Evolutionary conservation across 768 basidiomycete genomes (phyloP).

Genomic region (Xerocomellus amylosporus): DNA sequence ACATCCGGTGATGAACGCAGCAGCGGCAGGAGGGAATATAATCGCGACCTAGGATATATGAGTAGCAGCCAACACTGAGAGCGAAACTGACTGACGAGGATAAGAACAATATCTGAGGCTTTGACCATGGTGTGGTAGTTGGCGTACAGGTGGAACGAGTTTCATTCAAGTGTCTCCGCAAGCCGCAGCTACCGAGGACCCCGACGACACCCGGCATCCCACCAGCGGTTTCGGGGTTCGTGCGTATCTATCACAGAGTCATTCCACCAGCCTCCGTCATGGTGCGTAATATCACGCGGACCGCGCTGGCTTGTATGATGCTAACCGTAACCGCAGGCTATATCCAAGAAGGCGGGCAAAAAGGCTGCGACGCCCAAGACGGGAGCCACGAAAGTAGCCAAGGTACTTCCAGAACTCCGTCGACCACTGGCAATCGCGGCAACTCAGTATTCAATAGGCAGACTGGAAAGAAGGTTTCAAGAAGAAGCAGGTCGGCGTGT

Average conservation of each 20-base stretch:
- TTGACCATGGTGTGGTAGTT: constrained; percentile 39
- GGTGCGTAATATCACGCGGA: constrained; percentile 13
- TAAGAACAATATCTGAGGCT: constrained; percentile 74
- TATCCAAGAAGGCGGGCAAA: constrained; percentile 89
- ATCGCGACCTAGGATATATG: constrained; percentile 59
- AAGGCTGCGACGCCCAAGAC: constrained; percentile 68
- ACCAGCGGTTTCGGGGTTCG: constrained; percentile 14
- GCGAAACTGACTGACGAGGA: constrained; percentile 51
- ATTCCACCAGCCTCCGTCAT: constrained; percentile 16
- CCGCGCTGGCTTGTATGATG: background rate
- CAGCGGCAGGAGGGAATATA: constrained; percentile 79
- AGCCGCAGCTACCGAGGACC: constrained; percentile 22
- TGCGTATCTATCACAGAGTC: background rate
- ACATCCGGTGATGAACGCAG: constrained; percentile 75
- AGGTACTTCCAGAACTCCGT: constrained; percentile 46
- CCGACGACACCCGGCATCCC: constrained; percentile 8
- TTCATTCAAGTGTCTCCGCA: background rate
- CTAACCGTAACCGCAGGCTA: constrained; percentile 49
- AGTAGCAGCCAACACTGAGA: background rate
- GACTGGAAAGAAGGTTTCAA: constrained; percentile 99
- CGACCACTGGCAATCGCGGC: constrained; percentile 3
- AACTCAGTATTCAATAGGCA: constrained; percentile 52
- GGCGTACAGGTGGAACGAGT: background rate
- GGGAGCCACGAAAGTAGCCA: constrained; percentile 63
- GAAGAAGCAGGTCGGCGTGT: constrained; percentile 98